Conservation (phyloP, 108 stramenopile species). For the Stephanodiscus triporus region DNA sequence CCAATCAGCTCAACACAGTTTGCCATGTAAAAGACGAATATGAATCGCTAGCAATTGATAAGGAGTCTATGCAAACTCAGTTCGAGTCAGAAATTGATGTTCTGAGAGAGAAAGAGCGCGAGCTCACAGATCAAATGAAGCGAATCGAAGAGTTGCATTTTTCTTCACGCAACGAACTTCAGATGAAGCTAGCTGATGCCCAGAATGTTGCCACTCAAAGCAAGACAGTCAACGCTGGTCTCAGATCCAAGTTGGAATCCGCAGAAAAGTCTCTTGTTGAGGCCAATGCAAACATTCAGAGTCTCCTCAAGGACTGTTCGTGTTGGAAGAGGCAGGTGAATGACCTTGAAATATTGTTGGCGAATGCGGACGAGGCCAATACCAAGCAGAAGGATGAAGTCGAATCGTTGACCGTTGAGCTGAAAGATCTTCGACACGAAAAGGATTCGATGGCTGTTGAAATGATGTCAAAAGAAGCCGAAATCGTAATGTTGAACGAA, state of each 20-base stretch:
- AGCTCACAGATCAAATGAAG: not conserved
- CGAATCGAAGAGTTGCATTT: not conserved
- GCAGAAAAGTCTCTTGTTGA: not conserved
- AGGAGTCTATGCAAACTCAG: not conserved
- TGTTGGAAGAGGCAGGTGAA: conserved; percentile 10
- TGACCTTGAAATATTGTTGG: conserved; percentile 4
- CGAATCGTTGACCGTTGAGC: not conserved
- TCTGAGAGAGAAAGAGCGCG: not conserved
- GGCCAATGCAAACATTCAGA: conserved; percentile 21
- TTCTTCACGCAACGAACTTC: not conserved
- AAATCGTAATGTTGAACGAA: not conserved
- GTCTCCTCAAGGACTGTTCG: conserved; percentile 18
- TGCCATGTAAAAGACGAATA: not conserved
- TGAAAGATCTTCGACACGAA: not conserved
- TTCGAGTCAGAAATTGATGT: not conserved
- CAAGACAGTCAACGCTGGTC: not conserved
- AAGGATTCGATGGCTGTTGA: not conserved
- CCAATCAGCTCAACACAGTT: not conserved
- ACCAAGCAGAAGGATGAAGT: not conserved
- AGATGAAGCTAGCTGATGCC: not conserved
- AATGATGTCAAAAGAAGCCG: not conserved
- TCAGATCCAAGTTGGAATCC: not conserved
- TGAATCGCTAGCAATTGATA: not conserved
- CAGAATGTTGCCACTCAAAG: not conserved
- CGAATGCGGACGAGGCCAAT: not conserved